Conservation (phyloP, 305 asterid species). For the Ruellia speciosa region DNA sequence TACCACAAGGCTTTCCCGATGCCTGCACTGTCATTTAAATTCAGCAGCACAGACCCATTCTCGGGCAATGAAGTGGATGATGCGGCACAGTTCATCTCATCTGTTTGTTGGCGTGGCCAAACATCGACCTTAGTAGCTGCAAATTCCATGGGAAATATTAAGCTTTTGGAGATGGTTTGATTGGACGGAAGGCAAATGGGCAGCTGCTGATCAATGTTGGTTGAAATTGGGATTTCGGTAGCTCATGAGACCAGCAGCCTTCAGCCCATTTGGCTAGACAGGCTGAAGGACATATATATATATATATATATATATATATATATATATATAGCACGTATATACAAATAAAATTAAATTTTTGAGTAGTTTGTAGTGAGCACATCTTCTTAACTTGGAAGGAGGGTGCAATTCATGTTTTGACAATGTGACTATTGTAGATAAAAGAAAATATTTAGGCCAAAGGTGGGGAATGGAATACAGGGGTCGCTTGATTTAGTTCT, state of each 20-base stretch:
- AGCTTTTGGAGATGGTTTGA: slow-evolving; percentile 88
- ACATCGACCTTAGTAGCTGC: slow-evolving; percentile 88
- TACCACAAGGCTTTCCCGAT: slow-evolving; percentile 86
- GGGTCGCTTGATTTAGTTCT: too few relatives aligned
- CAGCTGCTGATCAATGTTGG: too few relatives aligned
- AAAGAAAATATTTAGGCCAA: slow-evolving; percentile 15
- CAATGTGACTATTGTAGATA: slow-evolving; percentile 29
- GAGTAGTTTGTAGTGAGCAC: slow-evolving; percentile 27
- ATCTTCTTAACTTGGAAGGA: slow-evolving; percentile 10
- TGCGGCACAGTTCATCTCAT: slow-evolving; percentile 73
- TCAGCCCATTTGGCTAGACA: too few relatives aligned
- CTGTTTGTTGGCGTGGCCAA: slow-evolving; percentile 92
- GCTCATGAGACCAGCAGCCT: too few relatives aligned
- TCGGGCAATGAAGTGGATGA: slow-evolving; percentile 71
- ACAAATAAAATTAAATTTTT: slow-evolving; percentile 22
- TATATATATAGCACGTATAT: neutral
- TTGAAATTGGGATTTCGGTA: too few relatives aligned
- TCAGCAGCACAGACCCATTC: slow-evolving; percentile 50
- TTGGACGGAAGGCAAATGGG: too few relatives aligned
- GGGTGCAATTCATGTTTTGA: slow-evolving; percentile 26
- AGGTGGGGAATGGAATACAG: slow-evolving; percentile 14
- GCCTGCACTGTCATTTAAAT: slow-evolving; percentile 75
- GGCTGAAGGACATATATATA: neutral
- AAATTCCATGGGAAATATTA: slow-evolving; percentile 84
- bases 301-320: neutral